These are phyloP conservation scores for Silybum marianum DNA, from an alignment of 129 eudicot genomes.

Conservation along the genomic window DNA sequence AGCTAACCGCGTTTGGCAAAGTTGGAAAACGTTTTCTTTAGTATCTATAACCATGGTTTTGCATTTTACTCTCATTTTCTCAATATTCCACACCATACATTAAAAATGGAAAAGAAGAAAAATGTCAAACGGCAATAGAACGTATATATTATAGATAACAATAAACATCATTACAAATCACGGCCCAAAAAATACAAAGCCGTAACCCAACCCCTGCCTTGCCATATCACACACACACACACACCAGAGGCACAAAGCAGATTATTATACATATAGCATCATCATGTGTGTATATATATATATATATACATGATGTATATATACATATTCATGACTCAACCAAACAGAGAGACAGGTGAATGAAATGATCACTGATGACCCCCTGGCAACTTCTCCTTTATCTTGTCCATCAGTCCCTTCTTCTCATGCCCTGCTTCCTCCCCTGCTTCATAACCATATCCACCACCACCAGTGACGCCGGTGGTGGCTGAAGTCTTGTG, in stretches of 20 bases:
- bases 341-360: not conserved
- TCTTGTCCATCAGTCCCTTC: conserved; percentile 64
- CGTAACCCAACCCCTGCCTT: not conserved
- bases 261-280: not conserved
- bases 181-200: not conserved
- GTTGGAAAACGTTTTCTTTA: too few species aligned
- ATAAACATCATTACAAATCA: not conserved
- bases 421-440: conserved; percentile 43
- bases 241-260: not conserved
- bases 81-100: too few species aligned
- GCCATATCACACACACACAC: not conserved
- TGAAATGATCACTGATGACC: conserved; percentile 18
- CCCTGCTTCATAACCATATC: conserved; percentile 45
- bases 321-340: not conserved
- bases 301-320: too few species aligned
- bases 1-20: too few species aligned
- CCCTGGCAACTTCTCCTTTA: conserved; percentile 76
- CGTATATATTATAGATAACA: not conserved
- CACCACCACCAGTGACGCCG: conserved; percentile 1
- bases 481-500: not conserved
- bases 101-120: too few species aligned
- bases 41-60: too few species aligned
- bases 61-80: too few species aligned
- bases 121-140: not conserved
- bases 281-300: too few species aligned